Percentiles rank a stretch among this genome's conserved stretches.
Conservation (phyloP, 179 eudicot species). For the Monotropa hypopitys region DNA sequence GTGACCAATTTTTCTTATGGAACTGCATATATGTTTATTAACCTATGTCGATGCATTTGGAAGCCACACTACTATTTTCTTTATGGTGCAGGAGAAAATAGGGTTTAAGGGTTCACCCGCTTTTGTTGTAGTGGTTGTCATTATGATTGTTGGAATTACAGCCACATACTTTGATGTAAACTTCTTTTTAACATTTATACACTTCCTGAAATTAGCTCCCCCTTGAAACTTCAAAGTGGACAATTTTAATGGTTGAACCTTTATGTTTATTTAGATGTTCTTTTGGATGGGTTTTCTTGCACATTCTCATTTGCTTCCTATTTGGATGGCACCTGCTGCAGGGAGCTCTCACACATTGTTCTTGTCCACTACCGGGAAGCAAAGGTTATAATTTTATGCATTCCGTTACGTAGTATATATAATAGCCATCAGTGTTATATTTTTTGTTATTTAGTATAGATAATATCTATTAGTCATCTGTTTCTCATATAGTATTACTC, state of each 20-base stretch:
- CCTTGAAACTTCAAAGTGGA: not conserved
- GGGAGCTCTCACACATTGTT: conserved; percentile 60
- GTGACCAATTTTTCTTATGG: not conserved
- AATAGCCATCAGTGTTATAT: too few relatives aligned
- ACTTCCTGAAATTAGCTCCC: not conserved
- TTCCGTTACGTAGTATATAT: not conserved
- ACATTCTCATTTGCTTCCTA: not conserved
- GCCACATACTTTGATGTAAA: not conserved
- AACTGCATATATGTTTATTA: not conserved
- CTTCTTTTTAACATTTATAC: too few relatives aligned
- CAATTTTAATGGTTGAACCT: not conserved
- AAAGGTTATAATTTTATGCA: conserved; percentile 26
- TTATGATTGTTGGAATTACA: conserved; percentile 4
- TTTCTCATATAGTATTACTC: not conserved
- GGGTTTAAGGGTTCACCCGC: not conserved
- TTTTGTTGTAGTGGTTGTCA: not conserved
- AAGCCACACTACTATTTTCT: not conserved
- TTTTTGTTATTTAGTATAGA: not conserved
- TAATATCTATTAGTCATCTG: not conserved
- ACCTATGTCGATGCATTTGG: not conserved
- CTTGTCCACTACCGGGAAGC: conserved; percentile 79
- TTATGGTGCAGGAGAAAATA: not conserved
- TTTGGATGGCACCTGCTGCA: conserved; percentile 24
- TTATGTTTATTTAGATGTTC: not conserved
- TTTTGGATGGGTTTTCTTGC: not conserved